Conservation (phyloP, 352 stramenopile genomes). For the Phytophthora melonis region DNA sequence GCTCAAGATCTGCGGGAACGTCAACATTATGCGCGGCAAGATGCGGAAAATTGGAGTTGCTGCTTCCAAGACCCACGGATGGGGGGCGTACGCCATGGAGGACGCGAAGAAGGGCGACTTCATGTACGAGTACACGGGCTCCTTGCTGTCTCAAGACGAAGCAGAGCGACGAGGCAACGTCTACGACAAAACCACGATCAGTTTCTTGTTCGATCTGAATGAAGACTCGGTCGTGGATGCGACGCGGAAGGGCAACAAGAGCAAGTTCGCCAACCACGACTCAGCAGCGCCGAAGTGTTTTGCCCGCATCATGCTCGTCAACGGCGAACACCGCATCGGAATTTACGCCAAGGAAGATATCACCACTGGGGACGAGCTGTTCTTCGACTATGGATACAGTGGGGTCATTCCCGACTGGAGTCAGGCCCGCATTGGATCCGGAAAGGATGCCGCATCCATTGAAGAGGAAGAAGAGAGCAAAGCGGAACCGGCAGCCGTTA, state of each 20-base stretch:
- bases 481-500: constrained; percentile 9
- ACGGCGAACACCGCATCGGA: constrained; percentile 93
- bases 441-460: constrained; percentile 29
- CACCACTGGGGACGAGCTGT: constrained; percentile 82
- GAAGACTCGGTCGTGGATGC: constrained; percentile 94
- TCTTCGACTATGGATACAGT: constrained; percentile 88
- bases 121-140: constrained; percentile 92
- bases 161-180: constrained; percentile 88
- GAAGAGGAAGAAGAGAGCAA: constrained; percentile 27
- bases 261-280: constrained; percentile 94
- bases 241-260: constrained; percentile 96
- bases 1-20: constrained; percentile 71
- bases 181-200: constrained; percentile 91
- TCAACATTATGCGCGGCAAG: constrained; percentile 70
- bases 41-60: constrained; percentile 66
- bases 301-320: constrained; percentile 90
- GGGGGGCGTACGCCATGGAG: constrained; percentile 75
- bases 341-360: constrained; percentile 94
- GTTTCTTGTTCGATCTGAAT: constrained; percentile 96
- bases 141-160: constrained; percentile 91
- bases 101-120: constrained; percentile 67
- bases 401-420: constrained; percentile 87
- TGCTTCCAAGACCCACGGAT: constrained; percentile 74
- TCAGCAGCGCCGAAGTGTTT: constrained; percentile 84
- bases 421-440: constrained; percentile 61